Evolutionary conservation across 2,329 filamentous ascomycete genomes (phyloP), one percentile per base, ranked within the genome.

Genomic region (Phialocephala sp.): DNA sequence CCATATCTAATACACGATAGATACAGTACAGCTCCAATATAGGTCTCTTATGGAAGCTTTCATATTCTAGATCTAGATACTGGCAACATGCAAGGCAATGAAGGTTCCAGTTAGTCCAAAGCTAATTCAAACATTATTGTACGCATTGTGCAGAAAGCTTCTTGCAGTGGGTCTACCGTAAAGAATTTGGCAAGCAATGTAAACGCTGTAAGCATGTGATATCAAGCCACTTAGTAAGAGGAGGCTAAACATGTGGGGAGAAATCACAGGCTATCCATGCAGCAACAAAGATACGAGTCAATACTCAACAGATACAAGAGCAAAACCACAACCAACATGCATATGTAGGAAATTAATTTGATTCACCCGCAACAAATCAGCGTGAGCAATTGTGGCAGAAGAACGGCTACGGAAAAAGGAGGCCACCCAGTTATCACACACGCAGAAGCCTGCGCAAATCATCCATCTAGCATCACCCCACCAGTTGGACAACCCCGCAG

Each of bases 351-450:
- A 70, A 70, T 67, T 64, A 67, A 58, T 65, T 67, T 67, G 66
- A 68, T 68, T 68, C 65, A 62, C 58, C 63, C 66, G 43, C 37
- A 66, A 68, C 59, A 68, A 64, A 67, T 66, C 63, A 65, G 59
- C 65, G 59, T 68, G 62, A 66, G 68, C 64, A 69, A 66, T 57
- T 64, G 64, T 70, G 63, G 67, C 65, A 68, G 63, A 65, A 66
- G 66, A 63, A 68, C 60, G 62, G 60, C 66, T 68, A 69, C 45
- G 57, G 66, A 68, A 66, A 60, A 60, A 62, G 50, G 45, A 61
- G 24, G 36, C 47, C 55, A 61, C 58, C 27, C 59, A 59, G 32
- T 27, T 24, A 39, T n/a, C 37, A 47, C 37, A 15, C 36, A 55
- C 45, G 43, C 41, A n/a, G 27, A 61, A 22, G 37, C 41, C 32